Evolutionary conservation across 305 asterid genomes (phyloP).

Genomic region (Fraxinus baroniana): DNA sequence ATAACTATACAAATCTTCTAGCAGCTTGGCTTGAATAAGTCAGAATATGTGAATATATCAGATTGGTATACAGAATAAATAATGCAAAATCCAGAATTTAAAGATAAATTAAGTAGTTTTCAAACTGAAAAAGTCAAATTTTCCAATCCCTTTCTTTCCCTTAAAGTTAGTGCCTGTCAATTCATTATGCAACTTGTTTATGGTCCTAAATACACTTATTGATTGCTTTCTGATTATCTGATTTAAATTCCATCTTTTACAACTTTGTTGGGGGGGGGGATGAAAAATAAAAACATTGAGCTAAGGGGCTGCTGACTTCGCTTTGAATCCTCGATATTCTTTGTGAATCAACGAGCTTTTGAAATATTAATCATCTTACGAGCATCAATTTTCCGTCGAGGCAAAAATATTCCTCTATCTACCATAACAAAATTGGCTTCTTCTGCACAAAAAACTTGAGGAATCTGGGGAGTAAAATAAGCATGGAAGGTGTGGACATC

Average conservation of each 20-base stretch:
- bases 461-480: not conserved
- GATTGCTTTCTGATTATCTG: not conserved
- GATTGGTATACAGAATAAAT: not conserved
- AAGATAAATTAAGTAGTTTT: too few relatives aligned
- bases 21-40: not conserved
- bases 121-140: not conserved
- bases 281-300: not conserved
- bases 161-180: constrained; percentile 16
- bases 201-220: not conserved
- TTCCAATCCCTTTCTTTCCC: too few relatives aligned
- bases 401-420: not conserved
- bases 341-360: too few relatives aligned
- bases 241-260: not conserved
- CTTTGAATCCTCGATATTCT: too few relatives aligned
- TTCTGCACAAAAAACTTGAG: not conserved
- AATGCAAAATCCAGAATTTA: too few relatives aligned
- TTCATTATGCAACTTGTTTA: constrained; percentile 24
- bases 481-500: not conserved
- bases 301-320: not conserved
- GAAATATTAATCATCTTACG: too few relatives aligned
- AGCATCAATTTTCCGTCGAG: not conserved
- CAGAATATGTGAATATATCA: not conserved
- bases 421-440: not conserved
- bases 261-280: not conserved
- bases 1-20: not conserved